Conservation (phyloP, 352 stramenopile genomes). For the Globisporangium solare region DNA sequence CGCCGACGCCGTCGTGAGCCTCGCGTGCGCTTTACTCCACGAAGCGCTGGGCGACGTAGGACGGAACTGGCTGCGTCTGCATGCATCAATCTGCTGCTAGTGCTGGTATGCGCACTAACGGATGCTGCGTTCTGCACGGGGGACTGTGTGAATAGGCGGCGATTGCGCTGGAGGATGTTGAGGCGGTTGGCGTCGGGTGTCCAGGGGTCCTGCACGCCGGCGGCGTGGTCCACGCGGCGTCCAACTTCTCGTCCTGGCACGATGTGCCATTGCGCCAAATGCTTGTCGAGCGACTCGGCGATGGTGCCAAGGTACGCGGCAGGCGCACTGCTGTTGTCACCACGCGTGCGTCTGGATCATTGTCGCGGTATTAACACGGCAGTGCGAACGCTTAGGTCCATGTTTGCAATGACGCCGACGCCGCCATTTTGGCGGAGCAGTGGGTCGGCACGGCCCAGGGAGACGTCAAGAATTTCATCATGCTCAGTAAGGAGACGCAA, state of each 20-base stretch:
- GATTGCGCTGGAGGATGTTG: constrained; percentile 18
- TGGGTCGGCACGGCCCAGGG: constrained; percentile 70
- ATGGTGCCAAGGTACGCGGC: constrained; percentile 14
- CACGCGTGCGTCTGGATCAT: too few species aligned
- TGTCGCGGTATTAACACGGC: too few species aligned
- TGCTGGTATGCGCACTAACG: too few species aligned
- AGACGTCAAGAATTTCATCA: constrained; percentile 67
- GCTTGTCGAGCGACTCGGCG: constrained; percentile 26
- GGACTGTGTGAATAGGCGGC: too few species aligned
- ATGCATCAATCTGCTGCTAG: too few species aligned
- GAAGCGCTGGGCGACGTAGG: constrained; percentile 39
- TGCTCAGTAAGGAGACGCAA: constrained; percentile 55
- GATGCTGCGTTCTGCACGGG: too few species aligned
- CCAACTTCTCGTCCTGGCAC: constrained; percentile 69
- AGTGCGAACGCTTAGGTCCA: constrained; percentile 20
- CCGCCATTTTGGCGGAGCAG: constrained; percentile 73
- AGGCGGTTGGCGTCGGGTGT: constrained; percentile 54
- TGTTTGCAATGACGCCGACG: constrained; percentile 78
- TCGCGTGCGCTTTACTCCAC: constrained; percentile 36
- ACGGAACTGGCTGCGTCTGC: background rate
- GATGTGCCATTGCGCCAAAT: constrained; percentile 58
- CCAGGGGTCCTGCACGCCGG: constrained; percentile 44
- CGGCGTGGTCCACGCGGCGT: constrained; percentile 56
- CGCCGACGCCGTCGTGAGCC: constrained; percentile 45
- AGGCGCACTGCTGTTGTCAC: constrained; percentile 4